Conservation (phyloP, 2,329 filamentous ascomycete species). For the Aspergillus sp. region DNA sequence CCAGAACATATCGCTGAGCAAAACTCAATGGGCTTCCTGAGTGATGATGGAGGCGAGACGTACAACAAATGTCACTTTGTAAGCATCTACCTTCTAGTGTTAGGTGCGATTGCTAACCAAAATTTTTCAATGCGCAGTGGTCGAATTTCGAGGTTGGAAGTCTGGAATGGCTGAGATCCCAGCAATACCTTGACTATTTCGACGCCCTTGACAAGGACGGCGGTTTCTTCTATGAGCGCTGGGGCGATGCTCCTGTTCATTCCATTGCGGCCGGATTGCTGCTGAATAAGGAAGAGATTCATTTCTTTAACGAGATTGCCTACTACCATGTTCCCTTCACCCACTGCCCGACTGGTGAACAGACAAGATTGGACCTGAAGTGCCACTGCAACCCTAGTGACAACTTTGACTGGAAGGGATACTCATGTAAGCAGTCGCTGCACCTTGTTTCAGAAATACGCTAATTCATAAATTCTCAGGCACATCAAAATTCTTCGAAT, state of each 20-base stretch:
- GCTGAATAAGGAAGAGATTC: conserved; percentile 86
- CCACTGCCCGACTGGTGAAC: conserved; percentile 89
- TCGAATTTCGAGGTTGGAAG: conserved; percentile 98
- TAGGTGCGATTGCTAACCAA: conserved; percentile 10
- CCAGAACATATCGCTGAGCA: conserved; percentile 80
- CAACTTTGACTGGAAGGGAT: conserved; percentile 99
- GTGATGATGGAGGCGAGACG: conserved; percentile 81
- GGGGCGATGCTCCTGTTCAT: conserved; percentile 96
- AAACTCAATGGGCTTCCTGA: conserved; percentile 88
- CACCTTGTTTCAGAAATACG: background rate
- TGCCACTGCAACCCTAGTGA: conserved; percentile 94
- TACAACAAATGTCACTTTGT: conserved; percentile 99
- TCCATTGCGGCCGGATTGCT: conserved; percentile 89
- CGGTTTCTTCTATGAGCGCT: conserved; percentile 98
- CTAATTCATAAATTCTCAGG: conserved; percentile 44
- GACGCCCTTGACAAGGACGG: conserved; percentile 81
- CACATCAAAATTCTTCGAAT: conserved; percentile 79
- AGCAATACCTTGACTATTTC: conserved; percentile 88
- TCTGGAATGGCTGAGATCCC: conserved; percentile 85
- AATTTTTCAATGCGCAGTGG: conserved; percentile 57
- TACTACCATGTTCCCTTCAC: conserved; percentile 98
- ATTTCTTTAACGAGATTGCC: conserved; percentile 98
- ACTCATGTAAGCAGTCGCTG: conserved; percentile 68
- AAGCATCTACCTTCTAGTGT: conserved; percentile 35
- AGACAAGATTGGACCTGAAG: conserved; percentile 75